Evolutionary conservation across 2,329 filamentous ascomycete species (phyloP), one percentile per base, ranked within the genome.

Genomic region (Dactylellina leptospora): DNA sequence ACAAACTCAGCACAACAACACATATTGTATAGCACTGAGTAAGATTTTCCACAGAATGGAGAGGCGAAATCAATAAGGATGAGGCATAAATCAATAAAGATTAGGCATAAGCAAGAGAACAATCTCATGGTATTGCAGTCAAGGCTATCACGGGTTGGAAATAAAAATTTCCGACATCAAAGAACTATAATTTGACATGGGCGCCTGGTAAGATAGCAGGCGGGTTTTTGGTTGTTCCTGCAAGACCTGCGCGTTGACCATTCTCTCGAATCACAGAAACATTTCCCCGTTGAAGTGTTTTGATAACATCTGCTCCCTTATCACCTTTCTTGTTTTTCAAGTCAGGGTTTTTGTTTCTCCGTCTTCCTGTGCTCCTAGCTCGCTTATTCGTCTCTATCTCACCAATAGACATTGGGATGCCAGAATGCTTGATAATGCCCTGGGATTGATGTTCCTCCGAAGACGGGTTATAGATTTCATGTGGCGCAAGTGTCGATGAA

Each of bases 401-500:
- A 20, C n/a, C 20, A 30, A 33, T 22, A 36, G 64, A 61, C 5
- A 70, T 36, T 2, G 64, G 64, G 28, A 62, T 56, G 2, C 64
- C 64, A 3, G 64, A 55, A 4, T 30, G 11, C 13, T 61, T 70
- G 1, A 51, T 16, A 4, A 27, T 38, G 1, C 28, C 42, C 6
- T 44, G 22, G 2, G 18, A 13, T 25, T 55, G 64, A 25, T 51
- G 20, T 5, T 40, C 18, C 16, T 30, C 56, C 6, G 48, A 50
- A 30, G 55, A 47, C 6, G 64, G 64, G 16, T 70, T 33, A 33
- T 97, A 99, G 23, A 99, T 85, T 80, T 99, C 95, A 78, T 97
- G 95, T 1, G 95, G 95, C 47, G 95, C 95, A 71, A 99, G 85
- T 83, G 90, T 90, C 77, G 88, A 90, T 23, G 81, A 79, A 28